phyloP scores from a whole-genome alignment of 305 asterid species.

The Euphrasia arctica region DNA sequence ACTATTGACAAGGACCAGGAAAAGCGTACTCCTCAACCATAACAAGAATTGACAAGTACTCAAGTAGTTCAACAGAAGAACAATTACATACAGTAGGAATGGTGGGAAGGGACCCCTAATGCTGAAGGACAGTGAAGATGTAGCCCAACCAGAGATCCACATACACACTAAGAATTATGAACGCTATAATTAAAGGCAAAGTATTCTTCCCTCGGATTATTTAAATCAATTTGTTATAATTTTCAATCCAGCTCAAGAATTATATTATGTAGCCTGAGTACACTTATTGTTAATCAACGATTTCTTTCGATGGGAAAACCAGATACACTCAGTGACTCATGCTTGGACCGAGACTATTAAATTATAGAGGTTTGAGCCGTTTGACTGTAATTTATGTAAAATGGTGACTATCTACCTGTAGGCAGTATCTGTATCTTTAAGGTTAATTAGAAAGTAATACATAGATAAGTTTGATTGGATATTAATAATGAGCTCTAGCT shows the following conservation, averaged over 20 bases:
- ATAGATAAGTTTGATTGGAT: not conserved
- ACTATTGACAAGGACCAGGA: conserved; percentile 3
- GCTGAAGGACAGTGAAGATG: not conserved
- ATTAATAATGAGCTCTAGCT: not conserved
- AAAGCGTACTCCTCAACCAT: not conserved
- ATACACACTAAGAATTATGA: conserved; percentile 7
- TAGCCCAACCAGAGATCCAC: conserved; percentile 18
- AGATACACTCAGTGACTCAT: not conserved
- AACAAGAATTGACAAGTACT: conserved; percentile 1
- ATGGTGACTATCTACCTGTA: not conserved
- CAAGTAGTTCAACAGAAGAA: conserved; percentile 3
- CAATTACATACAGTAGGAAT: not conserved
- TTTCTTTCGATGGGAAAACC: not conserved
- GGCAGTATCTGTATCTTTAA: not conserved
- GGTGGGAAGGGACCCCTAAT: not conserved
- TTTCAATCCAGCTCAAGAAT: conserved; percentile 17
- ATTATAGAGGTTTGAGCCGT: too few relatives aligned
- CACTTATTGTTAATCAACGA: conserved; percentile 1
- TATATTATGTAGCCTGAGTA: conserved; percentile 9
- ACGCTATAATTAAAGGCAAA: conserved; percentile 4
- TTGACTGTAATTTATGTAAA: not conserved
- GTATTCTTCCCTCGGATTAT: conserved; percentile 9
- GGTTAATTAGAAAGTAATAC: not conserved
- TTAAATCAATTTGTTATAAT: conserved; percentile 10
- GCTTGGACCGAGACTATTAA: too few relatives aligned